Conservation (phyloP, 148 eudicot species). For the Rhododendron ovatum region DNA sequence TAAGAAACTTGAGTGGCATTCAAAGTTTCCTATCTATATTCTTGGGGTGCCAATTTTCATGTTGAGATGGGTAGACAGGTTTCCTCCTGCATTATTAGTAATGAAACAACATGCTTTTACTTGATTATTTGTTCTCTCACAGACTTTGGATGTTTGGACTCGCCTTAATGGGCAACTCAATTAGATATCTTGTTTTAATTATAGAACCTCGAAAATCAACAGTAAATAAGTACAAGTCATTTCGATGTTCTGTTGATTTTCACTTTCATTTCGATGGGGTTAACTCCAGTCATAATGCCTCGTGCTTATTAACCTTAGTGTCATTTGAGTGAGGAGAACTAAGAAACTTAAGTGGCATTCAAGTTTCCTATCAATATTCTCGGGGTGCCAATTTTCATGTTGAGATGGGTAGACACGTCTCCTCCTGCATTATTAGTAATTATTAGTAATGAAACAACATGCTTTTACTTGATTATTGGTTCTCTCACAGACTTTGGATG, state of each 20-base stretch:
- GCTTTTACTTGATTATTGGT: not conserved
- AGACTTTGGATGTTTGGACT: not conserved
- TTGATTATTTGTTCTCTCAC: not conserved
- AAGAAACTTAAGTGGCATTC: not conserved
- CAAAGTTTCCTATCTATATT: not conserved
- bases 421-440: not conserved
- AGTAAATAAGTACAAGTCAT: not conserved
- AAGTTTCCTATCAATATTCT: not conserved
- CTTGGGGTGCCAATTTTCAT: not conserved
- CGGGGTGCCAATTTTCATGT: constrained; percentile 1
- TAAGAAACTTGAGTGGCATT: not conserved
- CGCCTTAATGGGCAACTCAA: not conserved
- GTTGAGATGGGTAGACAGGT: not conserved
- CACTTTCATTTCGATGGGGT: not conserved
- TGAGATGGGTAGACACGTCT: not conserved
- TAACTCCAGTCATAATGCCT: not conserved
- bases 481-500: not conserved
- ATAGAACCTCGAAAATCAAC: not conserved
- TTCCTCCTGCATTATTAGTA: not conserved
- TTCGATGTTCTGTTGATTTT: not conserved
- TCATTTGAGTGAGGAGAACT: not conserved
- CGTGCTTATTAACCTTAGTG: not conserved
- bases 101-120: not conserved
- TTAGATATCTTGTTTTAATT: not conserved
- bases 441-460: not conserved